Evolutionary conservation across 1,284 basidiomycete genomes (phyloP).

Genomic region (Rhodofomes roseus): DNA sequence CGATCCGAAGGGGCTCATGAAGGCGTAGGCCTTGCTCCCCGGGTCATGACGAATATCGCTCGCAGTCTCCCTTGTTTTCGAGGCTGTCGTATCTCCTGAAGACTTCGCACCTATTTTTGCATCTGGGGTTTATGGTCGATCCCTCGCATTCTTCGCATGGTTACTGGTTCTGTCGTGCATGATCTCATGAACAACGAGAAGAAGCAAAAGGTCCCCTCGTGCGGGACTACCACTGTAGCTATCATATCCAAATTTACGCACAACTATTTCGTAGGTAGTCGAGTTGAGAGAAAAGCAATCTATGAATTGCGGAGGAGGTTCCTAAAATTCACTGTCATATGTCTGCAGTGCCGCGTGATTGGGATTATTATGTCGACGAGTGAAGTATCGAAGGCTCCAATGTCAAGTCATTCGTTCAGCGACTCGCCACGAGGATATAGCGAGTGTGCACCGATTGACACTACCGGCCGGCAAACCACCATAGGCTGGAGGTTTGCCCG

Average conservation of each 20-base stretch:
- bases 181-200: slow-evolving; percentile 1
- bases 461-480: too few species aligned
- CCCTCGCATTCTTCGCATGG: neutral
- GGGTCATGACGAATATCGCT: neutral
- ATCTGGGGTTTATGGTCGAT: neutral
- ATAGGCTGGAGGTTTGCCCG: too few species aligned
- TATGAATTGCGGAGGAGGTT: neutral
- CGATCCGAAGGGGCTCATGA: slow-evolving; percentile 13
- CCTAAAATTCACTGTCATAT: neutral
- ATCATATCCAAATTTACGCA: neutral
- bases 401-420: too few species aligned
- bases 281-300: neutral
- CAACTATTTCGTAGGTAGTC: neutral
- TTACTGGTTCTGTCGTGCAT: neutral
- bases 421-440: too few species aligned
- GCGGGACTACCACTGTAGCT: slow-evolving; percentile 7
- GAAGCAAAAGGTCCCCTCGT: slow-evolving; percentile 3
- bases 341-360: neutral
- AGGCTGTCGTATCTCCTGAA: neutral
- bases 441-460: too few species aligned
- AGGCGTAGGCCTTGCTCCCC: slow-evolving; percentile 16
- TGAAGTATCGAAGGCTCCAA: too few species aligned
- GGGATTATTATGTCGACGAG: too few species aligned
- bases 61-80: neutral
- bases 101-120: neutral